Base-by-base conservation (phyloP, 352 stramenopile species). In the Phytophthora nicotianae region DNA sequence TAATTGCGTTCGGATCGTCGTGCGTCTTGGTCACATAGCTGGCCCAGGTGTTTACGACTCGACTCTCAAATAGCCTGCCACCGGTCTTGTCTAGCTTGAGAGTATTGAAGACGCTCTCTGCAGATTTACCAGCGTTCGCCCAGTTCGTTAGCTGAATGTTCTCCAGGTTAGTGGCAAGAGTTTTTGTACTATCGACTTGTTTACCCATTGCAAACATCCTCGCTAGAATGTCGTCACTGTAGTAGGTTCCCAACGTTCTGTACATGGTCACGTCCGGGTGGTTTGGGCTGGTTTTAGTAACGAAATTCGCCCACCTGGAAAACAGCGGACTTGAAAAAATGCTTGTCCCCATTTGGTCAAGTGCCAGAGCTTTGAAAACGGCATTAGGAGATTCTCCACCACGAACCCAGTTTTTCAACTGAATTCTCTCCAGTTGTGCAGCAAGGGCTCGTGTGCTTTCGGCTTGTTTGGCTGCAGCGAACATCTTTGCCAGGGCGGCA, bases 401-500 rank as follows among this genome's bases (percentile, higher is more conserved):
- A 5, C 37, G 17, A 26, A 11, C 21, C 29, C 50, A 58, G n/a
- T 37, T 49, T 27, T 8, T 49, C 14, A 41, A 5, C 5, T 58
- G 50, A 6, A 46, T n/a, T 6, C 5, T 23, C n/a, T 61, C 41
- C 42, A 61, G 17, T 21, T 42, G 46, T 7, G 41, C 47, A 9
- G 41, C 53, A 5, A 61, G 27, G 19, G 14, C 14, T 42, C 43
- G 35, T 23, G 53, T 47, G 11, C 32, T 32, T 2, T 50, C 27
- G 5, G 47, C 45, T 23, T 49, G 20, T 9, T 51, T 51, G 9
- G 54, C 54, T 19, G 45, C n/a, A 23, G 23, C 16, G 5, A 62
- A 3, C 32, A 55, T 49, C 33, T 49, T 55, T 4, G 42, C 38
- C 43, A 62, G 23, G n/a, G 20, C 51, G 8, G 55, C 46, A 19